Conservation (phyloP, 106 monocot genomes). For the Gastrodia elata region DNA sequence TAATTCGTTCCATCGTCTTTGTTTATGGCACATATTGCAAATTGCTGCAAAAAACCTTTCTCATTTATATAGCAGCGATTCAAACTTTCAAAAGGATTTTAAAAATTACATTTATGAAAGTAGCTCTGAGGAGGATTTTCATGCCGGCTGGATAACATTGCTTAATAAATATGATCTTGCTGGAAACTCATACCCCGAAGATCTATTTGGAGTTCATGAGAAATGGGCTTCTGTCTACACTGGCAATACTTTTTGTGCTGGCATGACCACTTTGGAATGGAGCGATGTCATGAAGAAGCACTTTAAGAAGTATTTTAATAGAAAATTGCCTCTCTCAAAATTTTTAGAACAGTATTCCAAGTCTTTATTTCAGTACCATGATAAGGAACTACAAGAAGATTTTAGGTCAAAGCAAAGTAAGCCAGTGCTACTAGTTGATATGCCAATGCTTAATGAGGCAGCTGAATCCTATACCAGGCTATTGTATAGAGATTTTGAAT, state of each 20-base stretch:
- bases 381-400: slow-evolving; percentile 35
- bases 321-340: slow-evolving; percentile 29
- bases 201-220: slow-evolving; percentile 24
- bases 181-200: slow-evolving; percentile 24
- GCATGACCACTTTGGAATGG: slow-evolving; percentile 27
- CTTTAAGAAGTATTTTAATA: slow-evolving; percentile 31
- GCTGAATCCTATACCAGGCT: slow-evolving; percentile 38
- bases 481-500: slow-evolving; percentile 35
- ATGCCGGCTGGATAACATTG: slow-evolving; percentile 22
- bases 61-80: slow-evolving; percentile 15
- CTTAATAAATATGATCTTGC: slow-evolving; percentile 31
- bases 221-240: slow-evolving; percentile 38
- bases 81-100: slow-evolving; percentile 37
- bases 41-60: slow-evolving; percentile 25
- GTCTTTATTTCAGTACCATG: slow-evolving; percentile 17
- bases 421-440: slow-evolving; percentile 26
- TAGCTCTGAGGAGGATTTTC: slow-evolving; percentile 28
- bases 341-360: slow-evolving; percentile 33
- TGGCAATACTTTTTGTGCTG: slow-evolving; percentile 26
- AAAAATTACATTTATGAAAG: slow-evolving; percentile 31
- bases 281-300: slow-evolving; percentile 29
- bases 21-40: slow-evolving; percentile 49
- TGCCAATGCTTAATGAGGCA: slow-evolving; percentile 32
- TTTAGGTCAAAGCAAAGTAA: slow-evolving; percentile 38
- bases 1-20: slow-evolving; percentile 28